These are phyloP conservation scores for Shiraia bambusicola DNA, from an alignment of 2,329 filamentous ascomycete genomes.

Conservation along the genomic window DNA sequence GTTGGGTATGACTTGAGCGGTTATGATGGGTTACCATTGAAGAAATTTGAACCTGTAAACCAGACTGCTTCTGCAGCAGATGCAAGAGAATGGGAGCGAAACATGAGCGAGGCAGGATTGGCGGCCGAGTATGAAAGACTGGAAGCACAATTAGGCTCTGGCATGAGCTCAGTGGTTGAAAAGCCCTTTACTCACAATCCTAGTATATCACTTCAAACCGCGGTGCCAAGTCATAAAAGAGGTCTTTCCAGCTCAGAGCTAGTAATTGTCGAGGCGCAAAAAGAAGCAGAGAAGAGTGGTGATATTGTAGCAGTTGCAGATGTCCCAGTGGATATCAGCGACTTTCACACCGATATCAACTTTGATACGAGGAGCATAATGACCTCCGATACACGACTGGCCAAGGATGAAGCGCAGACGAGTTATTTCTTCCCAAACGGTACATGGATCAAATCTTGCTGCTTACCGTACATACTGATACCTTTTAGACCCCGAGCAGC, in stretches of 20 bases:
- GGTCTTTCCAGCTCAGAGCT: constrained; percentile 21
- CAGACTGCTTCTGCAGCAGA: constrained; percentile 13
- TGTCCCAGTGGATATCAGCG: constrained; percentile 47
- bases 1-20: constrained; percentile 33
- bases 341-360: constrained; percentile 38
- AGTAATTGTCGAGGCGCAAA: constrained; percentile 35
- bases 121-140: constrained; percentile 41
- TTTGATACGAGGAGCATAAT: constrained; percentile 35
- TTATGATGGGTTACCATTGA: constrained; percentile 33
- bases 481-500: constrained; percentile 40
- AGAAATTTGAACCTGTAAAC: constrained; percentile 18
- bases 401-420: constrained; percentile 26
- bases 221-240: constrained; percentile 22
- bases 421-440: constrained; percentile 44
- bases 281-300: constrained; percentile 47
- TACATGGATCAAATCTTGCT: constrained; percentile 4
- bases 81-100: constrained; percentile 18
- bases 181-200: constrained; percentile 35
- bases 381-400: constrained; percentile 16
- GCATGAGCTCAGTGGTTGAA: constrained; percentile 40
- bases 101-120: constrained; percentile 34
- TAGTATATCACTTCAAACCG: constrained; percentile 10
- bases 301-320: constrained; percentile 48
- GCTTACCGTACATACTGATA: constrained; percentile 2
- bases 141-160: constrained; percentile 39